Conservation (phyloP, 2,329 filamentous ascomycete genomes). For the Curvularia sp. region DNA sequence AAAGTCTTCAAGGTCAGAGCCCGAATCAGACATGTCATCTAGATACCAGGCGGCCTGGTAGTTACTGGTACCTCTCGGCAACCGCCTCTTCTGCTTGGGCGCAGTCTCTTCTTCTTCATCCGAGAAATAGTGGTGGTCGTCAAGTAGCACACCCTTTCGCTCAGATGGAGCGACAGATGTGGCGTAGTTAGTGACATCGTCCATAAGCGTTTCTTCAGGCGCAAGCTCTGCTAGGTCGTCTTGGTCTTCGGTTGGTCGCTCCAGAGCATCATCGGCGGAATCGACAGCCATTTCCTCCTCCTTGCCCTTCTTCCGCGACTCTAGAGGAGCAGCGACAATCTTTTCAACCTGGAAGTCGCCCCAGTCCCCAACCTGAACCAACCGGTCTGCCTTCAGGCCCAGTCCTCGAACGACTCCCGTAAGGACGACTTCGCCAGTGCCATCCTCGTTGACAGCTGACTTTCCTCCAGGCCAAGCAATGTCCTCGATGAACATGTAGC, state of each 20-base stretch:
- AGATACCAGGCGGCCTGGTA: conserved; percentile 97
- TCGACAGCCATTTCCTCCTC: conserved; percentile 74
- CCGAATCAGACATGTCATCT: conserved; percentile 79
- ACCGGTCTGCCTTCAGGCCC: conserved; percentile 84
- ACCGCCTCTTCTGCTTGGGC: conserved; percentile 69
- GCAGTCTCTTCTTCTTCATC: conserved; percentile 75
- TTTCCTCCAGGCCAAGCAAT: conserved; percentile 70
- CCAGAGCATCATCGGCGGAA: conserved; percentile 65
- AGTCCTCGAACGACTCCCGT: conserved; percentile 87
- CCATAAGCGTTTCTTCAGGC: conserved; percentile 84
- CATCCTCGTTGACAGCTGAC: conserved; percentile 54
- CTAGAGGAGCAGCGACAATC: conserved; percentile 77
- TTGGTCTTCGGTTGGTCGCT: conserved; percentile 76
- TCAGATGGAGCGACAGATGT: conserved; percentile 57
- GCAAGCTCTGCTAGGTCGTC: conserved; percentile 85
- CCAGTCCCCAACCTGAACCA: conserved; percentile 93
- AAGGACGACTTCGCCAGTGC: conserved; percentile 68
- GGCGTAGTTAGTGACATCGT: conserved; percentile 64
- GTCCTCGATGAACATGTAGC: conserved; percentile 92
- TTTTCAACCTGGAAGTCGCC: conserved; percentile 92
- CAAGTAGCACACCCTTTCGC: conserved; percentile 84
- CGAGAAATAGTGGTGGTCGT: conserved; percentile 98
- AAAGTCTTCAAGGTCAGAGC: conserved; percentile 74
- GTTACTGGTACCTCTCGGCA: conserved; percentile 89
- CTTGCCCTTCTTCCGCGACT: conserved; percentile 63